Evolutionary conservation across 495 filamentous ascomycete genomes (phyloP).

Genomic region (Patellaria atrata): DNA sequence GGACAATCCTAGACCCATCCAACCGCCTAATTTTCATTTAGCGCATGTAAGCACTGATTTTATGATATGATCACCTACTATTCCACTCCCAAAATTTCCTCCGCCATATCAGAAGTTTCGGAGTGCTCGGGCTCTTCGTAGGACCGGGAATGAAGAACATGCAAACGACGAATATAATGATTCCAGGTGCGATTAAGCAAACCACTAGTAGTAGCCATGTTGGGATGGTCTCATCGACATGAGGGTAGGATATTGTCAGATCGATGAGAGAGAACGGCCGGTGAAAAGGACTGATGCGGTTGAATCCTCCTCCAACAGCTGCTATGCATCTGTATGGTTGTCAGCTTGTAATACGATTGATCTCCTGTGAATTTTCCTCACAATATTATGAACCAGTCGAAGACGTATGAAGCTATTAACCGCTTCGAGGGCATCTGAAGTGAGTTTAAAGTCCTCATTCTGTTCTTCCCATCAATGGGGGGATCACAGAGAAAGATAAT

Average conservation of each 20-base stretch:
- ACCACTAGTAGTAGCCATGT: slow-evolving; percentile 35
- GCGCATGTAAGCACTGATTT: neutral
- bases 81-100: slow-evolving; percentile 52
- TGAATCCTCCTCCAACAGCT: slow-evolving; percentile 22
- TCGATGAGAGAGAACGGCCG: slow-evolving; percentile 37
- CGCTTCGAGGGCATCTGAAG: slow-evolving; percentile 20
- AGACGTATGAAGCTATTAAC: slow-evolving; percentile 24
- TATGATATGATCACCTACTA: slow-evolving; percentile 14
- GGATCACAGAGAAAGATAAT: neutral
- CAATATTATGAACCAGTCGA: slow-evolving; percentile 28
- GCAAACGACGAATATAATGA: slow-evolving; percentile 35
- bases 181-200: slow-evolving; percentile 37
- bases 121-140: slow-evolving; percentile 16
- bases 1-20: slow-evolving; percentile 46
- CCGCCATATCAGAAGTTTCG: slow-evolving; percentile 27
- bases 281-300: slow-evolving; percentile 23
- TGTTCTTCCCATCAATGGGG: neutral
- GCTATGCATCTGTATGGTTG: slow-evolving; percentile 21
- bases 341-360: slow-evolving; percentile 5
- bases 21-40: slow-evolving; percentile 25
- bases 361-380: slow-evolving; percentile 7
- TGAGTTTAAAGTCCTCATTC: slow-evolving; percentile 11
- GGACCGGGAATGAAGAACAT: slow-evolving; percentile 38
- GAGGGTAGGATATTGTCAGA: slow-evolving; percentile 43
- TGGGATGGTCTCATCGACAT: slow-evolving; percentile 40